These are phyloP conservation scores for Anastatica hierochuntica DNA, from an alignment of 345 rosid genomes.

Conservation along the genomic window DNA sequence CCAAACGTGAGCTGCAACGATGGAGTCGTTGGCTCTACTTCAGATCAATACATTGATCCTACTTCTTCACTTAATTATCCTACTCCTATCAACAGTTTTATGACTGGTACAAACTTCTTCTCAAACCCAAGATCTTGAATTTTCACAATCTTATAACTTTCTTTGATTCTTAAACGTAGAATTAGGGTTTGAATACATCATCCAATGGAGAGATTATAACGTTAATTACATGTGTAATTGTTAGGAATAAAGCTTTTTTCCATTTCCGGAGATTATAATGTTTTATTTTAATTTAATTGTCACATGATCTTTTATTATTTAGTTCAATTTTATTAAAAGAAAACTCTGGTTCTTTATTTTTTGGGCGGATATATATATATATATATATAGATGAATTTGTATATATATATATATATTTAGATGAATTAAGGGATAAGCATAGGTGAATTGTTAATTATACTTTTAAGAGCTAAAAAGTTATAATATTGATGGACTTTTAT, in stretches of 20 bases:
- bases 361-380: too few relatives aligned
- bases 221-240: too few relatives aligned
- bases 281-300: background rate
- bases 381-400: too few relatives aligned
- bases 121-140: conserved; percentile 62
- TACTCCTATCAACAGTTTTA: conserved; percentile 60
- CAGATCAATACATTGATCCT: conserved; percentile 21
- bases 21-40: conserved; percentile 24
- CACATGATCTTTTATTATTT: background rate
- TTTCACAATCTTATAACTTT: background rate
- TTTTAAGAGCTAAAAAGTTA: too few relatives aligned
- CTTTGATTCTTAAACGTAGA: background rate
- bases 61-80: conserved; percentile 35
- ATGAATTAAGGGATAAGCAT: too few relatives aligned
- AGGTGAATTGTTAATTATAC: too few relatives aligned
- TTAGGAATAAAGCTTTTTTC: too few relatives aligned
- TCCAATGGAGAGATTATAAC: background rate
- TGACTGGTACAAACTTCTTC: conserved; percentile 87
- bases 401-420: too few relatives aligned
- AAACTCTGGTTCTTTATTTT: too few relatives aligned
- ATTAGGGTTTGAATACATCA: background rate
- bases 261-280: background rate
- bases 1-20: too few relatives aligned
- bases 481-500: too few relatives aligned
- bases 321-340: too few relatives aligned